Evolutionary conservation across 345 rosid species (phyloP).

Genomic region (Erucastrum elatum): DNA sequence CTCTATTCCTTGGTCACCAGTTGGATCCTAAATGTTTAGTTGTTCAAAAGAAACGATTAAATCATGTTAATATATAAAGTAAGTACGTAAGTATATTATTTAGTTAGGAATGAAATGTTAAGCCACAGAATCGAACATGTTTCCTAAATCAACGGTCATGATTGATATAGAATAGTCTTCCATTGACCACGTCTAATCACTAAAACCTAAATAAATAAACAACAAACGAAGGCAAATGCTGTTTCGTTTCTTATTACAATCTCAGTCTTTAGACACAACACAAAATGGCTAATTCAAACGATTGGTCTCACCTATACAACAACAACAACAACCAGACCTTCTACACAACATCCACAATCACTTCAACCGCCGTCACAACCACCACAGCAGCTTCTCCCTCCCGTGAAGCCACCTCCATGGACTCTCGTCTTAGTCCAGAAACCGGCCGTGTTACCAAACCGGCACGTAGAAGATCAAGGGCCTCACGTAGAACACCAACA

Average conservation of each 20-base stretch:
- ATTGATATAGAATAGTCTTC: conserved; percentile 33
- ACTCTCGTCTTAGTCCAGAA: conserved; percentile 57
- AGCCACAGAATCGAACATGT: conserved; percentile 22
- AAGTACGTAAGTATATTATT: not conserved
- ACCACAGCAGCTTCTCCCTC: conserved; percentile 20
- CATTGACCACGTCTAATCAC: conserved; percentile 43
- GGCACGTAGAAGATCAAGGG: conserved; percentile 79
- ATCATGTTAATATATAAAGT: not conserved
- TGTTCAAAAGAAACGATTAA: too few relatives aligned
- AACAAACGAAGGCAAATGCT: conserved; percentile 20
- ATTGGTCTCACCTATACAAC: conserved; percentile 69
- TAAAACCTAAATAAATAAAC: conserved; percentile 28
- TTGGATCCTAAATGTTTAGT: too few relatives aligned
- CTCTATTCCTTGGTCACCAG: too few relatives aligned
- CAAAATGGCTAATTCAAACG: conserved; percentile 62
- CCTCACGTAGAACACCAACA: conserved; percentile 93
- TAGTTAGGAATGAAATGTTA: conserved; percentile 22
- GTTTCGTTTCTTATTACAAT: conserved; percentile 32
- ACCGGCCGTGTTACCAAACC: conserved; percentile 77
- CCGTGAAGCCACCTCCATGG: conserved; percentile 24
- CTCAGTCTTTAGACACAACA: conserved; percentile 34
- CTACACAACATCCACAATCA: conserved; percentile 39
- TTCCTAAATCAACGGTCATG: conserved; percentile 35
- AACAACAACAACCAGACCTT: conserved; percentile 49
- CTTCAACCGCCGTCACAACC: conserved; percentile 39